Base-by-base conservation (phyloP, 148 eudicot genomes). In the Rhododendron mucronatum region DNA sequence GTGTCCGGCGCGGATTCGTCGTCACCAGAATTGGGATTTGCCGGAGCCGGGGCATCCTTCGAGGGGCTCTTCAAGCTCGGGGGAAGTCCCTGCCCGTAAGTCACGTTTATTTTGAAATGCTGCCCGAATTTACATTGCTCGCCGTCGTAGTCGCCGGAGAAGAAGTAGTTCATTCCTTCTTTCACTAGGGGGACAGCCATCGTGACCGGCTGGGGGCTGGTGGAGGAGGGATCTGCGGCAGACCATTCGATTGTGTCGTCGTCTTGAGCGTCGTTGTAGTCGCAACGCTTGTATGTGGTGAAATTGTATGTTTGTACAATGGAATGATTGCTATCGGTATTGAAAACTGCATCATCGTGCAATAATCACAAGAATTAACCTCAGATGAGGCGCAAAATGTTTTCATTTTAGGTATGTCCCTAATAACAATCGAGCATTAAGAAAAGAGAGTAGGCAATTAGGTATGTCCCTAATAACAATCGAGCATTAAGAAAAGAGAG, bases 121-220 rank as follows among this genome's bases (percentile, higher is more conserved):
- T 92, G 96, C 15, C 99, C 98, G 35, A 87, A 85, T 57, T 85
- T 82, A 84, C 99, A 96, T 75, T 96, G 99, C 57, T 93, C 94
- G 0, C 99, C 99, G 45, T 96, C 99, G 67, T 96, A 96, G 85
- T 94, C 94, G 7, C 98, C 90, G 5, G 99, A 96, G 90, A 96
- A 95, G 86, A 95, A 96, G 37, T 94, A 96, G 1, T 93, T 94
- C 1, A 73, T 45, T 3, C 98, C 99, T 55, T 92, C 91, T 82
- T 94, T 94, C 20, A 88, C 14, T 0, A 96, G 91, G 15, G 98
- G 97, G 0, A 96, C 96, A 0, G 94, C 45, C 1, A 94, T 89
- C 0, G 94, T 88, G 15, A 88, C 67, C 1, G 93, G 88, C 13
- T 74, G 89, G 0, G 93, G 93, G 2, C 82, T 39, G 1, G 98